phyloP scores from a whole-genome alignment of 23 red algal genomes.

The Cyanidium caldarium region DNA sequence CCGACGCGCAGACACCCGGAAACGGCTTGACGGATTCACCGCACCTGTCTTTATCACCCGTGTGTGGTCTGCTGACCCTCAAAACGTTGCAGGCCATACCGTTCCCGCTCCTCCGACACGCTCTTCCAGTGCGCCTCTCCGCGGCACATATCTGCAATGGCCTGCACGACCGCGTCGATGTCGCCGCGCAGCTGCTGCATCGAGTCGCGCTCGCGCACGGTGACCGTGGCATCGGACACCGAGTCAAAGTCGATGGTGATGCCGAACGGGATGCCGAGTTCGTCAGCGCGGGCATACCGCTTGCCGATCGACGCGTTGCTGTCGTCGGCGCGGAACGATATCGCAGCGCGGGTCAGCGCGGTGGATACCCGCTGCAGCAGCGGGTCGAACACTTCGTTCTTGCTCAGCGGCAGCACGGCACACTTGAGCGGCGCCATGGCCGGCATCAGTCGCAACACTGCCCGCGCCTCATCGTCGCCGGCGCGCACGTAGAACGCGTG shows the following conservation, averaged over 20 bases:
- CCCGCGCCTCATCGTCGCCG: constrained; percentile 45
- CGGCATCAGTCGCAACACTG: constrained; percentile 51
- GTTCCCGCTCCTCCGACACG: too few species aligned
- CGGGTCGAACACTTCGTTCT: constrained; percentile 39
- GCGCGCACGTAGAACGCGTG: constrained; percentile 85
- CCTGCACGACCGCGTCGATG: constrained; percentile 1
- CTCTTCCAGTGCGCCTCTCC: not conserved
- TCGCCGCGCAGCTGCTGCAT: constrained; percentile 62
- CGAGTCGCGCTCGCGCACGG: constrained; percentile 85
- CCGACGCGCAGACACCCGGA: too few species aligned
- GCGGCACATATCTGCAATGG: not conserved
- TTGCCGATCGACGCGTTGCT: constrained; percentile 59
- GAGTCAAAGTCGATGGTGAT: constrained; percentile 87
- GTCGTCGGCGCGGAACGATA: constrained; percentile 63
- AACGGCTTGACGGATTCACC: too few species aligned
- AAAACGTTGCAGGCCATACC: not conserved
- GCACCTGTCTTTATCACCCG: too few species aligned
- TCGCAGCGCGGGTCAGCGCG: constrained; percentile 18
- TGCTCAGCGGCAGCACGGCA: constrained; percentile 64
- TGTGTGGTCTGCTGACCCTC: not conserved
- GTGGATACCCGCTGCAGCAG: constrained; percentile 18
- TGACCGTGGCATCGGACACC: constrained; percentile 44
- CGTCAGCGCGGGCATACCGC: constrained; percentile 84
- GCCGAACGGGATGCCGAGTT: constrained; percentile 85
- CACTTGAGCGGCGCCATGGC: constrained; percentile 72